Evolutionary conservation across 441 rosid species (phyloP), one percentile per base, ranked within the genome.

Genomic region (Geranium incanum): DNA sequence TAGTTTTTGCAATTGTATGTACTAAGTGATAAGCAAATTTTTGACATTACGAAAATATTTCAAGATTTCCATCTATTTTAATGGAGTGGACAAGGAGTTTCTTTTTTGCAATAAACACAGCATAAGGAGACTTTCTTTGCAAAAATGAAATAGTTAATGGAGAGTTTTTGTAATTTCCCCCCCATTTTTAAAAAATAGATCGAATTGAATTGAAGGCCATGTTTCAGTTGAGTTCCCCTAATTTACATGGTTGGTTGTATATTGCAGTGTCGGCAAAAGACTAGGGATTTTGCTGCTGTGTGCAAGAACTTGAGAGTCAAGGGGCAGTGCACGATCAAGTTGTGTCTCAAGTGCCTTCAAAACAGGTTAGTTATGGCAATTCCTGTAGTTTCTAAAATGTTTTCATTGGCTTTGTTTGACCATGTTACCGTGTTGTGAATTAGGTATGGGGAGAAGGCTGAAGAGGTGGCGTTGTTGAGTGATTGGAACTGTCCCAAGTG

Each of bases 401-500:
- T 65, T 28, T 62, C 6, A 1, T 72, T 23, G 6, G 23, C 63
- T 18, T 2, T 66, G 0, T 16, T 18, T 64, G 23, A 0, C 1
- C 1, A 16, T 28, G 33, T 28, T 28, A 28, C 1, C 33, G 33
- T 28, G 33, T 28, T 28, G 33, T 28, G 70, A 21, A 66, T 13
- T 79, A 91, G 97, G 70, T 91, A 93, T 67, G 97, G 93, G 68
- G 96, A 93, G 82, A 80, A 81, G 11, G 96, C 89, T 5, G 94
- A 87, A 69, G 89, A 85, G 38, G 93, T 86, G 45, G 75, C 81
- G 0, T 41, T 59, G 50, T 45, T 81, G 65, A 78, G 59, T 74
- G 82, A 81, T 52, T 93, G 98, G 98, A 74, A 68, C 7, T 93
- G 98, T 70, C 97, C 97, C n/a, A 87, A 85, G 81, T 93, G 98